Percentiles rank a stretch among this genome's conserved stretches.
Evolutionary conservation across 176 grass and related monocot genomes (phyloP).

Genomic region (Avena sativa): DNA sequence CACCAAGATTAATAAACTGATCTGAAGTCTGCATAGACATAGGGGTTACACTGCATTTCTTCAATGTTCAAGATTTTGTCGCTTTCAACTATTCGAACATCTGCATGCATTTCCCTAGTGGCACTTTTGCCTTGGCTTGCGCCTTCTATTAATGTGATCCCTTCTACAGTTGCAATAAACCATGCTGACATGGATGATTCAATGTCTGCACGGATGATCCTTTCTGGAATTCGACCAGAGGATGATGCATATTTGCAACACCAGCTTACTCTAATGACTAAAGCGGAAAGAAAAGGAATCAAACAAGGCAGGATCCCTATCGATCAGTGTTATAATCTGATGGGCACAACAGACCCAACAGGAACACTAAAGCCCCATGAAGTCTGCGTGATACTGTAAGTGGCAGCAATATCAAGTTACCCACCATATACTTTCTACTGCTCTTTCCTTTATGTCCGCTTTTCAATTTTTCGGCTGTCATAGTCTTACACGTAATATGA

Average conservation of each 20-base stretch:
- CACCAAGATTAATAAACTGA: neutral
- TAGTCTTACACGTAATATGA: conserved; percentile 4
- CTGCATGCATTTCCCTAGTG: neutral
- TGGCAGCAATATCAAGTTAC: conserved; percentile 13
- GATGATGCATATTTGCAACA: conserved; percentile 56
- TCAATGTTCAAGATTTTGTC: neutral
- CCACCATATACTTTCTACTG: conserved; percentile 1
- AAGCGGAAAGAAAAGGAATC: conserved; percentile 53
- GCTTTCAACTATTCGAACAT: neutral
- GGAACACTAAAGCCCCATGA: conserved; percentile 55
- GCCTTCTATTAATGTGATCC: conserved; percentile 4
- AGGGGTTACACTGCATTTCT: neutral
- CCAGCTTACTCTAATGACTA: conserved; percentile 40
- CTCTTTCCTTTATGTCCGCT: conserved; percentile 8
- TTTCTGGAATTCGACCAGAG: conserved; percentile 60
- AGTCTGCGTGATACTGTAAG: conserved; percentile 80
- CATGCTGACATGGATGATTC: conserved; percentile 68
- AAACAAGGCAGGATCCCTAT: conserved; percentile 61
- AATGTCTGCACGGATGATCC: conserved; percentile 65
- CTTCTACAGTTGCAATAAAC: conserved; percentile 56
- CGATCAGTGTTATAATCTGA: conserved; percentile 61
- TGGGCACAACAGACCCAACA: conserved; percentile 74
- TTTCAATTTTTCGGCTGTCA: neutral
- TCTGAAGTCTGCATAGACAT: neutral
- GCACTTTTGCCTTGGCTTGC: neutral